Conservation (phyloP, 2,329 filamentous ascomycete genomes). For the Bipolaris victoriae region DNA sequence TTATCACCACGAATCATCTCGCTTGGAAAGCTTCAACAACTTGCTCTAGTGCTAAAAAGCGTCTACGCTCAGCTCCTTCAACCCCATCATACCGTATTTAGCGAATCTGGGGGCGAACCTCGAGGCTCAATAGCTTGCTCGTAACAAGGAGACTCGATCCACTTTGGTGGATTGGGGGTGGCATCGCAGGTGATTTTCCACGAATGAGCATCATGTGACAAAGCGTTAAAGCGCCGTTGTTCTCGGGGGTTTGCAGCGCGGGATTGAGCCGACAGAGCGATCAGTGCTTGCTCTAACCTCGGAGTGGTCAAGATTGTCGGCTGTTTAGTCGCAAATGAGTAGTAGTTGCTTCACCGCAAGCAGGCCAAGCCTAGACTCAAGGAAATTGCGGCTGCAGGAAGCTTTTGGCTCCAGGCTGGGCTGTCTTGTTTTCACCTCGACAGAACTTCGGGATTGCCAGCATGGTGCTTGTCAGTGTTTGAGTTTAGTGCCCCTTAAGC, state of each 20-base stretch:
- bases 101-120: constrained; percentile 25
- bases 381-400: constrained; percentile 23
- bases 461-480: not conserved
- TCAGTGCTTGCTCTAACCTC: constrained; percentile 23
- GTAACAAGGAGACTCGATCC: constrained; percentile 19
- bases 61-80: constrained; percentile 6
- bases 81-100: constrained; percentile 8
- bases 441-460: constrained; percentile 3
- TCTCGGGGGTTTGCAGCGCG: constrained; percentile 14
- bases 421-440: constrained; percentile 24
- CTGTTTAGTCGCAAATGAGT: constrained; percentile 19
- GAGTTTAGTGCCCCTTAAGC: not conserved
- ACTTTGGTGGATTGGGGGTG: constrained; percentile 20
- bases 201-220: constrained; percentile 29
- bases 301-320: constrained; percentile 26
- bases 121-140: constrained; percentile 32
- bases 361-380: constrained; percentile 33
- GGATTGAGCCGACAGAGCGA: constrained; percentile 19
- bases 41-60: constrained; percentile 25
- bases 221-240: constrained; percentile 13
- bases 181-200: constrained; percentile 30
- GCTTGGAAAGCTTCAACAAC: constrained; percentile 28
- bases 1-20: constrained; percentile 41
- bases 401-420: constrained; percentile 33
- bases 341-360: constrained; percentile 17